Percentiles rank a stretch among this genome's conserved stretches.
Evolutionary conservation across 2,329 filamentous ascomycete species (phyloP).

Genomic region (Rutstroemia sp.): DNA sequence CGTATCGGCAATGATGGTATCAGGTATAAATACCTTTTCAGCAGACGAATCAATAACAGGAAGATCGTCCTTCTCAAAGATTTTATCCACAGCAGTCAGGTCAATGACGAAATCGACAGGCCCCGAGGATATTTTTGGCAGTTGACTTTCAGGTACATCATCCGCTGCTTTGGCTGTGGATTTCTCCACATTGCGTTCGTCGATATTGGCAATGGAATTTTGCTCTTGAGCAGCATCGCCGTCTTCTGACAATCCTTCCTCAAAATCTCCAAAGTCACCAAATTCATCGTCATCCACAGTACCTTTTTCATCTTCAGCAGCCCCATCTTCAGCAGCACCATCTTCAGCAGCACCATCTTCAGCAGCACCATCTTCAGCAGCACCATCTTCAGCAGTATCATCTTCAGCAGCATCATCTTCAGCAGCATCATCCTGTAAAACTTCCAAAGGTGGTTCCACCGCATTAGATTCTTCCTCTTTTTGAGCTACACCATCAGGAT

Average conservation of each 20-base stretch:
- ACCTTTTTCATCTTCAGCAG: neutral
- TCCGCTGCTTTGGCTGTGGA: neutral
- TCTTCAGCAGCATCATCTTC: neutral
- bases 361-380: neutral
- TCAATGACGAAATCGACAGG: constrained; percentile 23
- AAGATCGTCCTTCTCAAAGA: constrained; percentile 22
- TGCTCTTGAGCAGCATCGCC: constrained; percentile 12
- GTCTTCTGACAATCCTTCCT: constrained; percentile 25
- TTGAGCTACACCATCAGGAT: constrained; percentile 23
- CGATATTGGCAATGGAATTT: neutral
- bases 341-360: neutral
- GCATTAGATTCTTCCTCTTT: constrained; percentile 8
- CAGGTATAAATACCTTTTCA: constrained; percentile 25
- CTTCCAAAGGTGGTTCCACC: neutral
- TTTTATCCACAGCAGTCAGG: constrained; percentile 18
- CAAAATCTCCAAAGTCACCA: constrained; percentile 34
- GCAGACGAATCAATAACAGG: constrained; percentile 10
- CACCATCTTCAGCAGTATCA: neutral
- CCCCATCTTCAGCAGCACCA: neutral
- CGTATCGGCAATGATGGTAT: constrained; percentile 35
- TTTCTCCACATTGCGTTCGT: neutral
- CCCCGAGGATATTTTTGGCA: constrained; percentile 9
- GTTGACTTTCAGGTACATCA: neutral
- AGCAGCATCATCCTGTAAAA: neutral
- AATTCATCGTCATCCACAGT: constrained; percentile 27